Base-by-base conservation (phyloP, 176 grass and related monocot species). In the Carex myosuroides region DNA sequence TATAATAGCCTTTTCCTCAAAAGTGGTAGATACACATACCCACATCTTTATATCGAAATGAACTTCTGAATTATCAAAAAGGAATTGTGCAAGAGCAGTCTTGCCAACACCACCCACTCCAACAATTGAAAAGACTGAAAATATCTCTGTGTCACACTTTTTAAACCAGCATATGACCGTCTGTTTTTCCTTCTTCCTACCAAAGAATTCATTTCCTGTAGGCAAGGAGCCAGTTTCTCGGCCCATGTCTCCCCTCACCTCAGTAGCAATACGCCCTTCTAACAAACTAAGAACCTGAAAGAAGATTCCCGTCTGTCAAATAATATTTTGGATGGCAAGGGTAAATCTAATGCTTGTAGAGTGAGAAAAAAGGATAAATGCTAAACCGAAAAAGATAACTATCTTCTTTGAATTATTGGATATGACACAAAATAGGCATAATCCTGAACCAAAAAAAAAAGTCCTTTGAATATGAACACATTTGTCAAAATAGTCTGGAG, bases 1-100 rank as follows among this genome's bases (percentile, higher is more conserved):
- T 9, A 20, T 30, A 52, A 87, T 71, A 57, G 8, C 3, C 10
- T 18, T 53, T 21, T 16, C 11, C 6, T 88, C 72, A 60, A 88
- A 84, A 55, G 13, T 21, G 42, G 30, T 80, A 21, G 81, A 84
- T 16, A 84, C 86, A 16, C 12, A 56, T 13, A 80, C 63, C 73
- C 87, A 88, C 12, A 85, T 85, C 87, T 70, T 89, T 22, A 20
- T 69, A 35, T 44, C 4, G 11, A 85, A 82, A 54, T 53, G 11
- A 10, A 85, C 26, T 50, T 20, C 35, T 11, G 6, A 12, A 55
- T 82, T 35, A 55, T 89, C 48, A 80, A 53, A 89, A 3, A 89
- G 6, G 8, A 65, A 1, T 29, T 85, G 76, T 0, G 8, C 56
- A n/a, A 89, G 87, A 17, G 55, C 41, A 0, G 83, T 88, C 75